Base-by-base conservation (phyloP, 2,329 filamentous ascomycete genomes). In the Fusarium brachygibbosum region DNA sequence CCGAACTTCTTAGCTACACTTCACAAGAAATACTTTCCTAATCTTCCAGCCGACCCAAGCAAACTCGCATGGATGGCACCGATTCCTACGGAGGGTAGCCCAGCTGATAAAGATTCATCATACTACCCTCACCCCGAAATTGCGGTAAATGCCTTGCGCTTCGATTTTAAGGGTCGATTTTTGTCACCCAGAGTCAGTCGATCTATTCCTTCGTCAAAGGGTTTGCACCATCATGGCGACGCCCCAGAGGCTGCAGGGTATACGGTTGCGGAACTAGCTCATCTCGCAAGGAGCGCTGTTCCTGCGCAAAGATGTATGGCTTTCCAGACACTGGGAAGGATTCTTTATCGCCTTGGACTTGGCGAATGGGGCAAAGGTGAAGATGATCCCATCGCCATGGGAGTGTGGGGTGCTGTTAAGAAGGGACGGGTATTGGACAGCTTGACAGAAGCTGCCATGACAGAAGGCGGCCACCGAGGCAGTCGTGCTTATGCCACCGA, bases 201-300 rank as follows among this genome's bases (percentile, higher is more conserved):
- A 57, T 84, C 87, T 3, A 89, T 98, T 28, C 92, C 95, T 7
- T 88, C 88, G 1, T 90, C 89, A 14, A 88, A 91, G 63, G 96
- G 96, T 0, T 85, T 99, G 16, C 96, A 99, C 79, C 95, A 99
- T 79, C 96, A 99, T 78, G 94, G 92, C 67, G 89, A 94, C 61
- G 94, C 95, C 2, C 96, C 96, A 17, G 93, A 97, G 79, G 93
- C 94, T 2, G 96, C 96, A 0, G 96, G 96, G 0, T 99, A 99
- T 80, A 98, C 96, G 0, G 87, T 99, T 31, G 88, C 90, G 1
- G 96, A 99, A 79, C 84, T 99, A 2, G 90, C 93, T 2, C 88
- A 91, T 32, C 85, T 98, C 3, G 90, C 93, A 6, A 87, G 95
- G 34, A 97, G 93, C 57, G 89, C 90, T 0, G 93, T 97, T 21